phyloP scores from a whole-genome alignment of 2,329 filamentous ascomycete species.

The Aspergillus ibericus region DNA sequence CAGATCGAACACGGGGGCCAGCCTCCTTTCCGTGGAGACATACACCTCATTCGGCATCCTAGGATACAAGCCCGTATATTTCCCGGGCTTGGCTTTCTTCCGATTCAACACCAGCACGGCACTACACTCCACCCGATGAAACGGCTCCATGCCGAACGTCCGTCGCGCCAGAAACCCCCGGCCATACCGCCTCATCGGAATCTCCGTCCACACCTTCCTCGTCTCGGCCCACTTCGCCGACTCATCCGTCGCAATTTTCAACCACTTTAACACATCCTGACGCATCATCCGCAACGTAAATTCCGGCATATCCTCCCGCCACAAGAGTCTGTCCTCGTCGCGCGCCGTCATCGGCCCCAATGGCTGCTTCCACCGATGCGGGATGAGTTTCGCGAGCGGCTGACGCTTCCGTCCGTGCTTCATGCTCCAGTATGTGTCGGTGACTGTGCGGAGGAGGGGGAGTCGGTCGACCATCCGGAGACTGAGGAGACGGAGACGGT shows the following conservation, averaged over 20 bases:
- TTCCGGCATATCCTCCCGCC: constrained; percentile 50
- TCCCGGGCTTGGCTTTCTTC: neutral
- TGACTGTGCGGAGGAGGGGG: constrained; percentile 24
- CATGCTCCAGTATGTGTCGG: constrained; percentile 12
- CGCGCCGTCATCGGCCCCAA: constrained; percentile 26
- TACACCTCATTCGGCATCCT: constrained; percentile 29
- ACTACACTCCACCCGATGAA: constrained; percentile 33
- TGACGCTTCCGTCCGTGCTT: constrained; percentile 13
- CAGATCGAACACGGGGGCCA: constrained; percentile 42
- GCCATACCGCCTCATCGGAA: constrained; percentile 9
- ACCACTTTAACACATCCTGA: constrained; percentile 33
- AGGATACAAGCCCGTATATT: neutral
- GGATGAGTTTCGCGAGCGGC: constrained; percentile 27
- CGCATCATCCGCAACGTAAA: constrained; percentile 43
- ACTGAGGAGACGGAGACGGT: no score
- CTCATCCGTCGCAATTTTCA: constrained; percentile 35
- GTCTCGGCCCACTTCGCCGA: constrained; percentile 17
- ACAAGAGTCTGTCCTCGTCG: constrained; percentile 38
- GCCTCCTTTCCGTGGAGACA: constrained; percentile 29
- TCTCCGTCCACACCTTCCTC: constrained; percentile 27
- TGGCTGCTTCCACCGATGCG: constrained; percentile 38
- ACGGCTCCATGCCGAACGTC: constrained; percentile 18
- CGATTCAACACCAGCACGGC: constrained; percentile 28
- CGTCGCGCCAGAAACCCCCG: constrained; percentile 5
- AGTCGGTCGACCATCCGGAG: constrained; percentile 32